phyloP scores from a whole-genome alignment of 306 rosid species.

The Urtica urens region DNA sequence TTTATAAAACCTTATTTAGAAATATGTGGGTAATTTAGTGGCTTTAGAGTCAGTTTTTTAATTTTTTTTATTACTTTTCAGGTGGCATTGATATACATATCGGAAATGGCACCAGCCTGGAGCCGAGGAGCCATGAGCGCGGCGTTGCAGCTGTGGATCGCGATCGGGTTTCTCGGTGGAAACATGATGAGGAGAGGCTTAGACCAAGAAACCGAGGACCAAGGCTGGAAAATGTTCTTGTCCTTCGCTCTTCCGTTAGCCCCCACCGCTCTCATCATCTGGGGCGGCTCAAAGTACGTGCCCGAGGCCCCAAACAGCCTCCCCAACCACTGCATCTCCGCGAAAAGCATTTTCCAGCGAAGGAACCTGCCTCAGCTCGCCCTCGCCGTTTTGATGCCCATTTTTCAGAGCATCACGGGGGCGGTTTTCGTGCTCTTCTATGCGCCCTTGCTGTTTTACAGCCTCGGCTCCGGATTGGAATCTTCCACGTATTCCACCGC shows the following conservation, averaged over 20 bases:
- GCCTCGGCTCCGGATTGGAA: slow-evolving; percentile 59
- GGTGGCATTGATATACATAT: slow-evolving; percentile 78
- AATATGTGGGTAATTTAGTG: no score
- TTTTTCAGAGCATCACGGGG: slow-evolving; percentile 75
- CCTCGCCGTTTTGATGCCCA: slow-evolving; percentile 81
- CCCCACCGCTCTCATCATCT: slow-evolving; percentile 60
- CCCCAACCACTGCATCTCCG: slow-evolving; percentile 53
- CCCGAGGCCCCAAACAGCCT: slow-evolving; percentile 88
- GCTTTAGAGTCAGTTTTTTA: no score
- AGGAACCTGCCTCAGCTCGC: slow-evolving; percentile 67
- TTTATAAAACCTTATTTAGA: no score
- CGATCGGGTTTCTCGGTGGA: slow-evolving; percentile 64
- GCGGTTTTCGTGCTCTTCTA: slow-evolving; percentile 65
- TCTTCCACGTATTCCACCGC: slow-evolving; percentile 71
- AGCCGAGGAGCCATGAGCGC: slow-evolving; percentile 75
- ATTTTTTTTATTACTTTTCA: slow-evolving; percentile 21
- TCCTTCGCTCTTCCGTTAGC: slow-evolving; percentile 64
- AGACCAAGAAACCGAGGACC: neutral
- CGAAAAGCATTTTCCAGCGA: slow-evolving; percentile 54
- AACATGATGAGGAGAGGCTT: slow-evolving; percentile 56
- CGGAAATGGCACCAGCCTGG: slow-evolving; percentile 90
- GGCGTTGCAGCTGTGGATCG: slow-evolving; percentile 83
- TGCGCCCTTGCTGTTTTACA: slow-evolving; percentile 71
- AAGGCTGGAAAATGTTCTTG: slow-evolving; percentile 4
- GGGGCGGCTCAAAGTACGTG: slow-evolving; percentile 72